Percentiles rank a stretch among this genome's conserved stretches.
Conservation (phyloP, 73 alveolate genomes). For the Uronychia binucleata region DNA sequence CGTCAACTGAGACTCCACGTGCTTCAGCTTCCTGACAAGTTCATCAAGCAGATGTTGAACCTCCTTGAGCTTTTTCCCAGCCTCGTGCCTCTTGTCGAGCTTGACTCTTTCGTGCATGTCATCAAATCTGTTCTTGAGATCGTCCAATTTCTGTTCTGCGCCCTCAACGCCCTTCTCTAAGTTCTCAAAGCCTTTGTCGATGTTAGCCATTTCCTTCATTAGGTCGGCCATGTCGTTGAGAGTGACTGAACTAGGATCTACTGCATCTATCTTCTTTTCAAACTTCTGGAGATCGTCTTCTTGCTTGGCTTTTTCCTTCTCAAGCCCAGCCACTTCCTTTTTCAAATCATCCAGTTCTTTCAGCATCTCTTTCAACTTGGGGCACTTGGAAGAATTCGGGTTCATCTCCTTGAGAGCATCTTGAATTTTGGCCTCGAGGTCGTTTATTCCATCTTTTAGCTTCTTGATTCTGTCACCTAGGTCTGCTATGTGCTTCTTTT, state of each 20-base stretch:
- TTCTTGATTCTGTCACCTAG: not conserved
- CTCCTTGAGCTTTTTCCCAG: not conserved
- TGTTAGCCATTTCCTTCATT: not conserved
- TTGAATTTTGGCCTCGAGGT: not conserved
- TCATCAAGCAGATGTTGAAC: not conserved
- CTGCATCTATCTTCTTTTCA: not conserved
- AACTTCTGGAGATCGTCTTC: not conserved
- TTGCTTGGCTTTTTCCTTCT: not conserved
- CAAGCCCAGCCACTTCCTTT: constrained; percentile 3
- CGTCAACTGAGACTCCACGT: not conserved
- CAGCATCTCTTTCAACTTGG: not conserved
- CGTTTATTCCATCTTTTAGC: not conserved
- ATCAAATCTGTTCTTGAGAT: not conserved
- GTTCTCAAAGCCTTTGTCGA: not conserved
- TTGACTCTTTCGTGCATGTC: not conserved
- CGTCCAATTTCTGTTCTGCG: constrained; percentile 11
- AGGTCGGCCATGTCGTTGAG: not conserved
- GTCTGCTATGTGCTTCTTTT: not conserved
- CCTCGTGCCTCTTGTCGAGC: constrained; percentile 1
- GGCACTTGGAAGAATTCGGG: not conserved
- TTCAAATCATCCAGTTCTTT: constrained; percentile 3
- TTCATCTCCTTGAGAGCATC: not conserved
- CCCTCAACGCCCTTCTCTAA: not conserved
- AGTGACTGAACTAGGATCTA: not conserved
- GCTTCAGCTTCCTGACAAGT: not conserved